Base-by-base conservation (phyloP, 345 rosid genomes). In the Eucalyptus pauciflora region DNA sequence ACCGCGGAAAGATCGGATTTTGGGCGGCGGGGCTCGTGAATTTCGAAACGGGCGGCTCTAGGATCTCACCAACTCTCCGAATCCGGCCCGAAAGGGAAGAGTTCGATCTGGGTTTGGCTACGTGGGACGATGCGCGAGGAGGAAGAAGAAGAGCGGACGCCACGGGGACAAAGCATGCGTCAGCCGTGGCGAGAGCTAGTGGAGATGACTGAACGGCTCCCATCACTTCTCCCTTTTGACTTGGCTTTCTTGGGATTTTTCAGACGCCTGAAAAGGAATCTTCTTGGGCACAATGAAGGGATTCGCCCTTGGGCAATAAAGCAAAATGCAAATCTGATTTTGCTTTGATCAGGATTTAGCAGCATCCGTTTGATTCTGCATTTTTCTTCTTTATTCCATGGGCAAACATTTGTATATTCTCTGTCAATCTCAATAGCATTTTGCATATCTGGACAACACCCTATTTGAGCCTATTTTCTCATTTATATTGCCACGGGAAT, bases 131-230 rank as follows among this genome's bases (percentile, higher is more conserved):
- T 10, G 29, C 27, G 83, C 9, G 88, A 88, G 48, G 58, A 88
- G 48, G 58, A 88, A 43, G 79, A 31, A 49, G 88, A 37, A 56
- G 80, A 76, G 91, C 52, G 92, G 87, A 31, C 24, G 60, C 20
- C 67, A 13, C 54, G 60, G 80, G 27, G 86, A 52, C 13, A 76
- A 33, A 85, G 86, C 45, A 85, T 87, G 85, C 76, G 87, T 85
- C 25, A 51, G 87, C 56, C 88, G 67, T 27, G 69, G 56, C 50
- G 88, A 50, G 81, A 67, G 89, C 87, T 56, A 90, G 90, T 51
- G 92, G 91, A 54, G 90, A 93, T 25, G 94, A 93, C 90, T 87
- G 90, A 90, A 90, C 92, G 91, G 87, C 93, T 46, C 95, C 94
- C 98, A 96, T 96, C 13, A 20, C 48, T 20, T 3, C 27, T 4